phyloP scores from a whole-genome alignment of 352 stramenopile genomes.

The Pythium guiyangense region DNA sequence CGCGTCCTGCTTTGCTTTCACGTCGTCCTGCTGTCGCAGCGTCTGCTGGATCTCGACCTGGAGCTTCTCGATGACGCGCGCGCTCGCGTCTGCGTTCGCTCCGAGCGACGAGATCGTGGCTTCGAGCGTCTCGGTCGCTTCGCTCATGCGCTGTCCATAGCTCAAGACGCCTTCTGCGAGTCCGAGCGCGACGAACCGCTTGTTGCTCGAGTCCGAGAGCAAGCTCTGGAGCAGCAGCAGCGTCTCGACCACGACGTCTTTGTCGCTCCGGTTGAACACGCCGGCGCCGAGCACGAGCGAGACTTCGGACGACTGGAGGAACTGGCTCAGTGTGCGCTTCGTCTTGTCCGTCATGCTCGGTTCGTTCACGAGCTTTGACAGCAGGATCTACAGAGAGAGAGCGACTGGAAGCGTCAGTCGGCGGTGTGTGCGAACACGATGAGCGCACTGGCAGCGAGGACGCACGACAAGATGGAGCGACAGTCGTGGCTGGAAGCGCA shows the following conservation, averaged over 20 bases:
- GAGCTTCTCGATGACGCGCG: slow-evolving; percentile 45
- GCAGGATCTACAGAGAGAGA: slow-evolving; percentile 38
- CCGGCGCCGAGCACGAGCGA: slow-evolving; percentile 49
- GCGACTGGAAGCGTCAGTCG: neutral
- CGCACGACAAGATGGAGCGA: slow-evolving; percentile 69
- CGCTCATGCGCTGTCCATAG: slow-evolving; percentile 42
- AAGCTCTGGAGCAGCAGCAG: slow-evolving; percentile 53
- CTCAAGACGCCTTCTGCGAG: slow-evolving; percentile 60
- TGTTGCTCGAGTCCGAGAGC: slow-evolving; percentile 43
- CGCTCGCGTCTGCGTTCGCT: slow-evolving; percentile 35
- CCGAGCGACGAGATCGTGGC: slow-evolving; percentile 48
- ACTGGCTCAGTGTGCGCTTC: slow-evolving; percentile 62
- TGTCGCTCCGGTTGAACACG: slow-evolving; percentile 58
- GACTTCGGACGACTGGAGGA: slow-evolving; percentile 70
- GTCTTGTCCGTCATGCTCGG: slow-evolving; percentile 53
- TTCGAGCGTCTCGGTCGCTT: slow-evolving; percentile 53
- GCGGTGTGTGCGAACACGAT: too few relatives aligned
- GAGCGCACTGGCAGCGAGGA: neutral
- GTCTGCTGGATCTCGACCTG: slow-evolving; percentile 60
- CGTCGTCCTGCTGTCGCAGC: slow-evolving; percentile 44
- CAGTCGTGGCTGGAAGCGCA: slow-evolving; percentile 58
- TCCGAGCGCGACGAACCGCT: slow-evolving; percentile 53
- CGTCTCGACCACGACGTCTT: slow-evolving; percentile 61
- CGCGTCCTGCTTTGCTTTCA: slow-evolving; percentile 58
- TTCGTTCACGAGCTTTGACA: slow-evolving; percentile 48